Evolutionary conservation across 176 grass and related monocot species (phyloP).

Genomic region (Echinochloa phyllopogon): DNA sequence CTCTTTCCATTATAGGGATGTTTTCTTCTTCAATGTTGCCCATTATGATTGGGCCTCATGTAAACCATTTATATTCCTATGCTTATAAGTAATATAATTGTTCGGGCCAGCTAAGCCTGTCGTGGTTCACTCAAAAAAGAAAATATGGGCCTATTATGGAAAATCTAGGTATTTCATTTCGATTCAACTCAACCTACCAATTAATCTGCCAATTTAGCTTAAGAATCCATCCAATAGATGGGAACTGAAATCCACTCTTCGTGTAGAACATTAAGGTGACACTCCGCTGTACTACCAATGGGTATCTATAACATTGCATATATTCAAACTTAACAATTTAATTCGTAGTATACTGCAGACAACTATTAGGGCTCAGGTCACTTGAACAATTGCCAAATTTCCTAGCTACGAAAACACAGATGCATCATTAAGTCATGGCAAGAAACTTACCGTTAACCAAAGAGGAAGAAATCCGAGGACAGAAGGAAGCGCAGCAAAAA

Average conservation of each 20-base stretch:
- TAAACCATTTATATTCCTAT: no score
- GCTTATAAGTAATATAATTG: no score
- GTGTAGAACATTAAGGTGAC: neutral
- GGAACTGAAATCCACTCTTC: no score
- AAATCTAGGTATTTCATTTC: neutral
- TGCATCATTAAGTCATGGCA: conserved; percentile 21
- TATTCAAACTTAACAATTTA: conserved; percentile 4
- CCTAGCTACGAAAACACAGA: neutral
- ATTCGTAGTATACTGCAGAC: neutral
- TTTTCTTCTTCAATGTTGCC: no score
- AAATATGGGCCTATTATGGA: neutral
- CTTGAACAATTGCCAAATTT: neutral
- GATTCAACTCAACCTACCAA: conserved; percentile 4
- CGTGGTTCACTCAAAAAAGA: no score
- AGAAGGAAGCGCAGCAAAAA: conserved; percentile 94
- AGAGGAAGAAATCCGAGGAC: conserved; percentile 98
- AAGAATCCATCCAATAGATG: neutral
- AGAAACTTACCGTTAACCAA: conserved; percentile 85
- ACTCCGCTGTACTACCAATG: neutral
- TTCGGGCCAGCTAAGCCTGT: no score
- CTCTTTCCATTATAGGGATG: no score
- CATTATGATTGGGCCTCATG: no score
- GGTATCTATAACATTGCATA: neutral
- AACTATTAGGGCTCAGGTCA: neutral
- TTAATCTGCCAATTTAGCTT: neutral